phyloP scores from a whole-genome alignment of 139 green algal genomes.

The Edaphochlamys debaryana region DNA sequence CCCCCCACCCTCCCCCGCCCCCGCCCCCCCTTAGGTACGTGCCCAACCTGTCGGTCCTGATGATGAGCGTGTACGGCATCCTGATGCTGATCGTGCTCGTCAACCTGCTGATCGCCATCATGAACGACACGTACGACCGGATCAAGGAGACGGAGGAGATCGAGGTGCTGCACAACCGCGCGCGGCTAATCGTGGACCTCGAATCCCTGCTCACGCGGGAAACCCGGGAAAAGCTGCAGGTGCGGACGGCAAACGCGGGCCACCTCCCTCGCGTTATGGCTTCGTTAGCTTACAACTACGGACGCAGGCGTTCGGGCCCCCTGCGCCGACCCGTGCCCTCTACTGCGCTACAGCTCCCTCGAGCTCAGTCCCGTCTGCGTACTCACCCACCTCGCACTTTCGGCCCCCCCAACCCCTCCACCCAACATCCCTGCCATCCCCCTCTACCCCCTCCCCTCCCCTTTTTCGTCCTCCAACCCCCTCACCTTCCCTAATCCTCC shows the following conservation, averaged over 20 bases:
- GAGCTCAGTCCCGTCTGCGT: no score
- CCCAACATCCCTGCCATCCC: not conserved
- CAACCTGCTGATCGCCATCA: conserved; percentile 45
- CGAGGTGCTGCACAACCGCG: conserved; percentile 42
- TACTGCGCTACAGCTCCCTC: no score
- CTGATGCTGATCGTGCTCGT: conserved; percentile 37
- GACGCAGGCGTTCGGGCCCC: no score
- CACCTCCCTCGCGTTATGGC: not conserved
- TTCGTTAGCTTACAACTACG: not conserved
- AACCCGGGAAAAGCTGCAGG: conserved; percentile 36
- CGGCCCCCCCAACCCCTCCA: no score
- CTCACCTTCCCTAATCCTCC: no score
- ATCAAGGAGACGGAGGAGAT: conserved; percentile 48
- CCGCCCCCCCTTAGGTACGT: conserved; percentile 8
- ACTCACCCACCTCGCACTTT: no score
- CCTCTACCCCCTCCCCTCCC: no score
- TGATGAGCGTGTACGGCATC: conserved; percentile 44
- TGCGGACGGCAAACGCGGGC: no score
- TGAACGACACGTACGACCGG: conserved; percentile 41
- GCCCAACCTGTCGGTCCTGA: conserved; percentile 3
- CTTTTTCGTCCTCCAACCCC: no score
- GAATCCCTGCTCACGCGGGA: conserved; percentile 25
- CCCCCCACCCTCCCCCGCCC: no score
- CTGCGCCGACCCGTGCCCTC: no score
- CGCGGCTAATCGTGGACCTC: conserved; percentile 42